Evolutionary conservation across 495 filamentous ascomycete species (phyloP).

Genomic region (Neurospora sp.): DNA sequence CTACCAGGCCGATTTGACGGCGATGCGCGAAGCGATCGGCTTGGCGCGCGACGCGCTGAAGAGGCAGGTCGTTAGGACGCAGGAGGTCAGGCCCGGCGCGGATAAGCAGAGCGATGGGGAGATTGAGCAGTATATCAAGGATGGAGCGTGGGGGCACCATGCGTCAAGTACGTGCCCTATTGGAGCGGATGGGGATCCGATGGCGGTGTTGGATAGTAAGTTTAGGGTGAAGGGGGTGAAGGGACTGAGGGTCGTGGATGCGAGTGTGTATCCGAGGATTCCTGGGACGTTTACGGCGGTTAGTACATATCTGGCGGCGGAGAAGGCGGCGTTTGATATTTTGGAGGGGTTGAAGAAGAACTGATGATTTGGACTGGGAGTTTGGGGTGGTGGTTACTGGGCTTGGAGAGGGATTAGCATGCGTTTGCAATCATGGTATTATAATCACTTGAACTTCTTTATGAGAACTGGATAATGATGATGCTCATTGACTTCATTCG

Average conservation of each 20-base stretch:
- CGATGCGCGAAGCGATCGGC: conserved; percentile 37
- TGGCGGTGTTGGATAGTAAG: conserved; percentile 48
- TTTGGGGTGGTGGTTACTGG: not conserved
- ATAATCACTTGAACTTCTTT: not conserved
- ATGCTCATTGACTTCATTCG: not conserved
- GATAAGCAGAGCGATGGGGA: conserved; percentile 29
- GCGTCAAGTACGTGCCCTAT: conserved; percentile 45
- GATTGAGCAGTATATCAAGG: conserved; percentile 38
- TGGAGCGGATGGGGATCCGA: conserved; percentile 41
- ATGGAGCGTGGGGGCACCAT: conserved; percentile 50
- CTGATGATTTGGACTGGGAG: not conserved
- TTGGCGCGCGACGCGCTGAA: conserved; percentile 33
- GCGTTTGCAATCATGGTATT: not conserved
- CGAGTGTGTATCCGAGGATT: conserved; percentile 43
- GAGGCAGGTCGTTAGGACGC: conserved; percentile 24
- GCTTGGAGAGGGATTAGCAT: not conserved
- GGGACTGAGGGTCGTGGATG: conserved; percentile 54
- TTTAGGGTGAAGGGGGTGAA: conserved; percentile 47
- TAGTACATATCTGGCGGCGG: conserved; percentile 47
- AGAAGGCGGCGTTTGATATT: conserved; percentile 44
- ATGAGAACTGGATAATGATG: not conserved
- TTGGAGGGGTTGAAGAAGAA: conserved; percentile 1
- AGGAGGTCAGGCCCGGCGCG: conserved; percentile 40
- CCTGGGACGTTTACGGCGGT: conserved; percentile 46
- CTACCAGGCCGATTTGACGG: conserved; percentile 30